A percentile compares a stretch with the other conserved stretches of the same genome.
Evolutionary conservation across 768 basidiomycete genomes (phyloP).

Genomic region (Mycena maculata): DNA sequence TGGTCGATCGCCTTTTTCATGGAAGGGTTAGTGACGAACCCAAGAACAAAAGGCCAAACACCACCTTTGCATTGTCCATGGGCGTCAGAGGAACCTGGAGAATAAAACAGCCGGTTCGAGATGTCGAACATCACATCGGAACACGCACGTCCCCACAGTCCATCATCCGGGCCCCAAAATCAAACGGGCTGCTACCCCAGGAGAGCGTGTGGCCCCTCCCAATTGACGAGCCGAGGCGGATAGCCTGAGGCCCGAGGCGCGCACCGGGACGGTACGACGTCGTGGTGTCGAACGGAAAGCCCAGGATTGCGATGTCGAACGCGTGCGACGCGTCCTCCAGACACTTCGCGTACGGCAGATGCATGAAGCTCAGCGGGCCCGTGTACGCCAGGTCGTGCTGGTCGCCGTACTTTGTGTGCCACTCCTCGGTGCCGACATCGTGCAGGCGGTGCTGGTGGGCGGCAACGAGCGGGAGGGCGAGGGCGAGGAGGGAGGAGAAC

Average conservation of each 20-base stretch:
- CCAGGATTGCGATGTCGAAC: slow-evolving; percentile 71
- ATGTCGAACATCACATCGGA: slow-evolving; percentile 35
- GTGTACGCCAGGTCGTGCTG: slow-evolving; percentile 64
- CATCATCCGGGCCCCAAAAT: slow-evolving; percentile 55
- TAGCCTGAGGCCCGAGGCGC: slow-evolving; percentile 71
- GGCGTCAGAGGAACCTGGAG: slow-evolving; percentile 70
- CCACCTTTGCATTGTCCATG: slow-evolving; percentile 71
- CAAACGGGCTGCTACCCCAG: slow-evolving; percentile 64
- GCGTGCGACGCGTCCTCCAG: slow-evolving; percentile 35
- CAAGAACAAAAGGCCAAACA: no score
- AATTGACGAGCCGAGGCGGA: slow-evolving; percentile 66
- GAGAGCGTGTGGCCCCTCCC: slow-evolving; percentile 57
- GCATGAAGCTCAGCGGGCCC: slow-evolving; percentile 75
- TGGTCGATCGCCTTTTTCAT: slow-evolving; percentile 75
- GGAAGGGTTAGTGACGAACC: no score
- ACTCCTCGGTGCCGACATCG: slow-evolving; percentile 24
- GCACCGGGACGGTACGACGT: slow-evolving; percentile 63
- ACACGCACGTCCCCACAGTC: slow-evolving; percentile 71
- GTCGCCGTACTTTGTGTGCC: slow-evolving; percentile 23
- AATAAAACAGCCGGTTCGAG: slow-evolving; percentile 29
- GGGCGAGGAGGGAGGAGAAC: slow-evolving; percentile 4
- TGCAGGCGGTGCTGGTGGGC: slow-evolving; percentile 9
- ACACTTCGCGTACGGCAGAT: slow-evolving; percentile 62
- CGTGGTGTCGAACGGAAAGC: slow-evolving; percentile 67
- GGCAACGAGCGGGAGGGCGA: slow-evolving; percentile 8